Percentiles rank a stretch among this genome's conserved stretches.
Conservation (phyloP, 78 protist species). For the Polysphondylium violaceum region DNA sequence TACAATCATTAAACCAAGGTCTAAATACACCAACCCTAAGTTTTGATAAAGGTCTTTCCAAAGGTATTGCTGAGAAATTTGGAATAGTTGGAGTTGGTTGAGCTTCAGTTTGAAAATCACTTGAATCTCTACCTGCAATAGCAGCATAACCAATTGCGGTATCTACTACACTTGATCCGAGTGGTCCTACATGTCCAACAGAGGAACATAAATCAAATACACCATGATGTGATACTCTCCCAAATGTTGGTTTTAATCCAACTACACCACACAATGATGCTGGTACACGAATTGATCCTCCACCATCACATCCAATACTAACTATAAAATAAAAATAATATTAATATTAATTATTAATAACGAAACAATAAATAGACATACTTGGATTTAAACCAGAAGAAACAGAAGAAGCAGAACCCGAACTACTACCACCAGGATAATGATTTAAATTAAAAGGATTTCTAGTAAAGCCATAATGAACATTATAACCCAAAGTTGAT, state of each 20-base stretch:
- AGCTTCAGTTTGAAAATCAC: conserved; percentile 4
- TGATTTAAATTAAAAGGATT: conserved; percentile 76
- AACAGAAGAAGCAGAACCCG: conserved; percentile 78
- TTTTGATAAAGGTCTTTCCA: conserved; percentile 1
- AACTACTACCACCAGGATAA: conserved; percentile 86
- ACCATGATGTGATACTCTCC: conserved; percentile 68
- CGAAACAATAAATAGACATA: conserved; percentile 1
- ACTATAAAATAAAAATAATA: conserved; percentile 23
- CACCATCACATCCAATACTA: conserved; percentile 85
- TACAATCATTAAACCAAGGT: conserved; percentile 34
- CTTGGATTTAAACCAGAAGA: conserved; percentile 74
- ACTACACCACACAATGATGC: conserved; percentile 83
- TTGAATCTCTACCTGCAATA: conserved; percentile 63
- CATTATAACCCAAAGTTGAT: conserved; percentile 79
- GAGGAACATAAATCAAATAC: conserved; percentile 61
- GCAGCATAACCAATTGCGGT: conserved; percentile 52
- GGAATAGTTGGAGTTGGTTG: conserved; percentile 52
- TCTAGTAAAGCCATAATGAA: conserved; percentile 72
- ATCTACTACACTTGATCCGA: conserved; percentile 45
- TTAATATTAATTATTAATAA: conserved; percentile 17
- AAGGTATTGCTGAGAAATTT: conserved; percentile 2
- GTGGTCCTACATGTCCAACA: conserved; percentile 85
- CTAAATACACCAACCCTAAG: conserved; percentile 46
- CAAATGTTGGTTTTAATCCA: conserved; percentile 79
- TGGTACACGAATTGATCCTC: conserved; percentile 87